A percentile compares a stretch with the other conserved stretches of the same genome.
phyloP scores from a whole-genome alignment of 768 basidiomycete genomes.

The Lanmaoa rubissima region DNA sequence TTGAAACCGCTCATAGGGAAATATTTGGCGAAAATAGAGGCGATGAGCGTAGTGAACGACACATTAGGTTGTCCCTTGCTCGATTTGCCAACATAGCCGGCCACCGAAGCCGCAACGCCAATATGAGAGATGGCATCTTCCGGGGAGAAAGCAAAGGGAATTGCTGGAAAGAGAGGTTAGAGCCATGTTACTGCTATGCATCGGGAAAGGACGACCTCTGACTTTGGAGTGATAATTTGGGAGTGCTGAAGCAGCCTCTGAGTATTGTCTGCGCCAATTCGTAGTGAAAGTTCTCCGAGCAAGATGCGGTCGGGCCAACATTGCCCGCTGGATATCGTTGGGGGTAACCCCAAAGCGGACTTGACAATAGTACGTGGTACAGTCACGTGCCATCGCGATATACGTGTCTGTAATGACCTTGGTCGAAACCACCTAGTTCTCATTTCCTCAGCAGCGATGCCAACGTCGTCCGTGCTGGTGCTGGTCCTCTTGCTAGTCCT shows the following conservation, averaged over 20 bases:
- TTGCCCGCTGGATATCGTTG: constrained; percentile 1
- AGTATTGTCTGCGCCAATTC: constrained; percentile 17
- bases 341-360: neutral
- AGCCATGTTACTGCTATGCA: neutral
- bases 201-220: constrained; percentile 32
- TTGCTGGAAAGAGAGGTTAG: constrained; percentile 36
- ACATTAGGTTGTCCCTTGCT: constrained; percentile 10
- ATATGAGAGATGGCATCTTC: constrained; percentile 44
- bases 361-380: too few relatives aligned
- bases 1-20: constrained; percentile 40
- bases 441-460: constrained; percentile 20
- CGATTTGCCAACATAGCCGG: constrained; percentile 24
- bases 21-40: constrained; percentile 36
- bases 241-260: constrained; percentile 9
- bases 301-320: constrained; percentile 18
- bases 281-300: neutral
- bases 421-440: neutral
- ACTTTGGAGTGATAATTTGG: constrained; percentile 37
- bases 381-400: constrained; percentile 27
- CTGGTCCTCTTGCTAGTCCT: constrained; percentile 33
- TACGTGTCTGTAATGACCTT: constrained; percentile 28
- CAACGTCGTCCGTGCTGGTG: constrained; percentile 24
- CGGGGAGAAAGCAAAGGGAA: constrained; percentile 49
- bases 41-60: constrained; percentile 22
- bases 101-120: constrained; percentile 34